Base-by-base conservation (phyloP, 257 asterid genomes). In the Gentiana straminea region DNA sequence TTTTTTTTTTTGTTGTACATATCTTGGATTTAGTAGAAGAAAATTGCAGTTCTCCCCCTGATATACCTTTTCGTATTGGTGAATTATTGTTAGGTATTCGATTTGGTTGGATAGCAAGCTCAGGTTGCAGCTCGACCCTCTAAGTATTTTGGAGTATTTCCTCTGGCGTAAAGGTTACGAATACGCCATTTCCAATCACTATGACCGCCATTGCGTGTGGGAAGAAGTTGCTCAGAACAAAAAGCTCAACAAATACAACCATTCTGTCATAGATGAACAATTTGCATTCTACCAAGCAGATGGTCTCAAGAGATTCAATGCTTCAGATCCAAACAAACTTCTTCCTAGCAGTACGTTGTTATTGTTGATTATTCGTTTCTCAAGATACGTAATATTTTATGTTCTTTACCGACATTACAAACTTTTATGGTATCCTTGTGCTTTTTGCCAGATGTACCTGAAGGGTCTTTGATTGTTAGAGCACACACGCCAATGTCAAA, bases 401-500 rank as follows among this genome's bases (percentile, higher is more conserved):
- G 39, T 51, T 55, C 46, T 5, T 5, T 7, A 41, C 46, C 9
- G 46, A 4, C 9, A 41, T 41, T 10, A 41, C 46, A 41, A 1
- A 5, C 6, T 41, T 41, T 61, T 45, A 9, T 66, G 33, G 46
- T 41, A 10, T 32, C 61, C 7, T 57, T 57, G 61, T 57, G 48
- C 49, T 62, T 71, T 24, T 72, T 72, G 59, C 51, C 91, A 92
- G 99, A 92, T 84, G 99, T 92, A 66, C 97, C 99, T 13, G 99
- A 92, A 77, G 99, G 99, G 7, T 92, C 97, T 57, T 76, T 92
- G 68, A 92, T 92, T 54, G 85, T 88, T 63, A 71, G 99, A 75
- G 97, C 97, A 15, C 99, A 92, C 72, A 88, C 99, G 7, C 97
- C 97, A 41, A 86, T 92, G 97, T 83, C 99, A 49, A 92, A 92